A percentile compares a stretch with the other conserved stretches of the same genome.
These are phyloP conservation scores for Dendrocalamus latiflorus DNA, from an alignment of 202 grass and related monocot genomes.

Conservation along the genomic window DNA sequence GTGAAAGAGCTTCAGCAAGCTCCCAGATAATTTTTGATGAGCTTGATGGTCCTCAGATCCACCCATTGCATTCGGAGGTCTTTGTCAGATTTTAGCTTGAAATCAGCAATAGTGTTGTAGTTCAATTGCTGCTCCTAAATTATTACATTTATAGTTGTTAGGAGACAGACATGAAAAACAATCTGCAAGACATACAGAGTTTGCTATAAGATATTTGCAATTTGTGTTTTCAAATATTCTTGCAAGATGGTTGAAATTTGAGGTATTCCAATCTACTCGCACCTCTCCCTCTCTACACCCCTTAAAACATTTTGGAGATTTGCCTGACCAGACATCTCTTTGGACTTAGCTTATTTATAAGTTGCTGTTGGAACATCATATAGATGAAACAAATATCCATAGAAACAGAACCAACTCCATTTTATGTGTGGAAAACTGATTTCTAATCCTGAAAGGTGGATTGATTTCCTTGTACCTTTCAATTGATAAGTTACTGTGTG, in stretches of 20 bases:
- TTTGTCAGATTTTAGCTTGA: slow-evolving; percentile 67
- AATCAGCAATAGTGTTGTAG: slow-evolving; percentile 35
- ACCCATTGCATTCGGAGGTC: slow-evolving; percentile 68
- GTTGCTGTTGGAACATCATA: background rate
- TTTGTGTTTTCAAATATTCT: slow-evolving; percentile 25
- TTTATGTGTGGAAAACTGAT: too few species aligned
- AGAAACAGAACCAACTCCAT: background rate
- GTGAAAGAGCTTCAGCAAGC: slow-evolving; percentile 52
- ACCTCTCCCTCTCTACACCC: background rate
- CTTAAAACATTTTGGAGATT: background rate
- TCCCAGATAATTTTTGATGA: slow-evolving; percentile 58
- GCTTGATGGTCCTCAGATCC: slow-evolving; percentile 35
- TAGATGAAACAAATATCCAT: background rate
- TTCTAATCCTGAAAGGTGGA: too few species aligned
- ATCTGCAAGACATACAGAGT: slow-evolving; percentile 27
- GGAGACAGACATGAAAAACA: too few species aligned
- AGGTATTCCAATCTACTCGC: background rate
- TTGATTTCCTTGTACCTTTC: too few species aligned
- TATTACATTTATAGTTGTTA: slow-evolving; percentile 33
- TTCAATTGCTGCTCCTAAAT: slow-evolving; percentile 19
- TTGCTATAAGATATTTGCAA: slow-evolving; percentile 24
- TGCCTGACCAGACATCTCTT: background rate
- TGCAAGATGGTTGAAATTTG: slow-evolving; percentile 9
- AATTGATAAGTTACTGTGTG: too few species aligned
- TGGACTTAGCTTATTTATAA: slow-evolving; percentile 1